Evolutionary conservation across 176 grass and related monocot genomes (phyloP), one percentile per base, ranked within the genome.

Genomic region (Rhynchospora breviuscula): DNA sequence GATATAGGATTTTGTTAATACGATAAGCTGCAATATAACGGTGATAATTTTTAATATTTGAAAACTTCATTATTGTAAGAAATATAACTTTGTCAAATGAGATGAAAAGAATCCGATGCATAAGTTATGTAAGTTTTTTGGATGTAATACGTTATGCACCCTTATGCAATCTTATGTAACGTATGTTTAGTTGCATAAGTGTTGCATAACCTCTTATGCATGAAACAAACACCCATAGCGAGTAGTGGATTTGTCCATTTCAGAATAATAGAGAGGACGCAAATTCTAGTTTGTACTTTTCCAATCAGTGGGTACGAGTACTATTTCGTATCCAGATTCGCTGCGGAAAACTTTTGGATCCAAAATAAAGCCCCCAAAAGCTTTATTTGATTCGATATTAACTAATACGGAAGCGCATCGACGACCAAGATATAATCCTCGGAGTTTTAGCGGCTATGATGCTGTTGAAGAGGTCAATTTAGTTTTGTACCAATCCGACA

Each of bases 291-390:
- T 76, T 15, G 47, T 76, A 54, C 48, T 76, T 54, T 54, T 56
- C 2, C 2, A 56, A 77, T 77, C 73, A 56, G 73, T 53, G 48
- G 73, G 73, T 56, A 56, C 47, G 56, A 56, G 73, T 77, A 77
- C 73, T 56, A 33, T 49, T 77, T 77, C 73, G 73, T 77, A 77
- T 49, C 12, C 51, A 77, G 49, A 77, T 56, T 56, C 23, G 9
- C 40, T 46, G 13, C 6, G 48, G 14, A 77, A 11, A 56, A 29
- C 73, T 77, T 77, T 77, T 77, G 13, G 23, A 56, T 31, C 47
- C 72, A 54, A 77, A 51, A 51, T 52, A 74, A 74, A 74, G 46
- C 11, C 5, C n/a, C 46, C n/a, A 74, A 74, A 7, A 51, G 51
- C 70, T 51, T 74, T 52, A 26, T 52, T 75, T 25, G 4, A 26